Conservation (phyloP, 768 basidiomycete genomes). For the Sutorius australiensis region DNA sequence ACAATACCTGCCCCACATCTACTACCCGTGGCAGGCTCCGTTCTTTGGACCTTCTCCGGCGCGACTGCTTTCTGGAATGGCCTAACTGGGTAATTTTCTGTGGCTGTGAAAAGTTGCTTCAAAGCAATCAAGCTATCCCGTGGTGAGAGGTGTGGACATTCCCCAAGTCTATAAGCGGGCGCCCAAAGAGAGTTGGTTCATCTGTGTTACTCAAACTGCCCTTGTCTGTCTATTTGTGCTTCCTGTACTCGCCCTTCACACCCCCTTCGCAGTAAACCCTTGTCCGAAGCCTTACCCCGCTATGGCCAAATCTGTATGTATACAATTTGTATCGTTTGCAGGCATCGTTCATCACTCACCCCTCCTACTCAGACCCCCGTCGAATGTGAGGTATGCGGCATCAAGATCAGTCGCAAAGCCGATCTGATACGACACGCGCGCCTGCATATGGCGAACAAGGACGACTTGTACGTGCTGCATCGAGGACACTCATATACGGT, state of each 20-base stretch:
- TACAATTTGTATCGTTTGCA: background rate
- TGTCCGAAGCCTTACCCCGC: background rate
- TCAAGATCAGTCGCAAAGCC: constrained; percentile 18
- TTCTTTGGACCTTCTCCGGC: constrained; percentile 9
- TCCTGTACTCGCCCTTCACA: background rate
- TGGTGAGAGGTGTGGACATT: constrained; percentile 12
- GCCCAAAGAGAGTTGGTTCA: background rate
- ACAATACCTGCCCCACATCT: constrained; percentile 1
- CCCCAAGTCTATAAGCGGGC: constrained; percentile 19
- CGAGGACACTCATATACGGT: background rate
- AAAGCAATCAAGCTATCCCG: constrained; percentile 25
- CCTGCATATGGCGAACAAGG: constrained; percentile 21
- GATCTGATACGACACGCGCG: constrained; percentile 30
- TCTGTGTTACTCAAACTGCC: background rate
- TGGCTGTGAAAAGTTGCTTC: constrained; percentile 14
- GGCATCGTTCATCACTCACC: constrained; percentile 3
- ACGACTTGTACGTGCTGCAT: constrained; percentile 18
- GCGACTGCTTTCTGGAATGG: constrained; percentile 20
- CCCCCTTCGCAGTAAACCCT: background rate
- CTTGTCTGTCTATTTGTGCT: too few species aligned
- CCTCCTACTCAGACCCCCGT: constrained; percentile 1
- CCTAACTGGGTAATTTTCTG: constrained; percentile 22
- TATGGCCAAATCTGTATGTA: constrained; percentile 10
- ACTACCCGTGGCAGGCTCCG: constrained; percentile 19
- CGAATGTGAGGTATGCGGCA: constrained; percentile 14